phyloP scores from a whole-genome alignment of 805 yeast species.

The Pichia occidentalis region DNA sequence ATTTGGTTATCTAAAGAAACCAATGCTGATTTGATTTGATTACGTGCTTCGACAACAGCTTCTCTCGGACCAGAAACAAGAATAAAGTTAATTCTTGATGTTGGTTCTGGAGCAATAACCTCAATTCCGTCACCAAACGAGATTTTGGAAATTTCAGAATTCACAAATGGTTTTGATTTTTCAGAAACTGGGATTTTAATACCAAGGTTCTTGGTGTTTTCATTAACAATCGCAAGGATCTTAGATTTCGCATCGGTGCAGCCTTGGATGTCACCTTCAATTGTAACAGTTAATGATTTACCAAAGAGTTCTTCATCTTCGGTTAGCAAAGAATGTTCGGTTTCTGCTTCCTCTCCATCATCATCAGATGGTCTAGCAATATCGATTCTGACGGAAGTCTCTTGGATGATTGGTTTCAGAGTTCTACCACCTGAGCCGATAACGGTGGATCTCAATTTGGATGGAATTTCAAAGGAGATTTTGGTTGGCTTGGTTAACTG shows the following conservation, averaged over 20 bases:
- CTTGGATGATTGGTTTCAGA: conserved; percentile 69
- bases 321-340: conserved; percentile 9
- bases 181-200: conserved; percentile 42
- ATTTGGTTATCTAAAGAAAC: conserved; percentile 40
- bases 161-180: conserved; percentile 39
- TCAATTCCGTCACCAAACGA: conserved; percentile 25
- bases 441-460: conserved; percentile 65
- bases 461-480: conserved; percentile 60
- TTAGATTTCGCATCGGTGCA: conserved; percentile 63
- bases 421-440: conserved; percentile 85
- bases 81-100: conserved; percentile 38
- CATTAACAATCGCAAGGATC: conserved; percentile 67
- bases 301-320: conserved; percentile 55
- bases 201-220: conserved; percentile 57
- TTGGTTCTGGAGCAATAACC: conserved; percentile 22
- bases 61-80: conserved; percentile 68
- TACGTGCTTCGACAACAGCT: conserved; percentile 48
- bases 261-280: conserved; percentile 84
- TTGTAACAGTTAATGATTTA: conserved; percentile 50
- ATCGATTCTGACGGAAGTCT: conserved; percentile 63
- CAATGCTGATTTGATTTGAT: conserved; percentile 40
- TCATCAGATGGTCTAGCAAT: conserved; percentile 38
- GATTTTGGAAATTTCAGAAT: conserved; percentile 26
- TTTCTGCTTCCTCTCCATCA: conserved; percentile 14
- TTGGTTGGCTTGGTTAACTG: conserved; percentile 71